Conservation (phyloP, 495 filamentous ascomycete genomes). For the Apodospora peruviana region DNA sequence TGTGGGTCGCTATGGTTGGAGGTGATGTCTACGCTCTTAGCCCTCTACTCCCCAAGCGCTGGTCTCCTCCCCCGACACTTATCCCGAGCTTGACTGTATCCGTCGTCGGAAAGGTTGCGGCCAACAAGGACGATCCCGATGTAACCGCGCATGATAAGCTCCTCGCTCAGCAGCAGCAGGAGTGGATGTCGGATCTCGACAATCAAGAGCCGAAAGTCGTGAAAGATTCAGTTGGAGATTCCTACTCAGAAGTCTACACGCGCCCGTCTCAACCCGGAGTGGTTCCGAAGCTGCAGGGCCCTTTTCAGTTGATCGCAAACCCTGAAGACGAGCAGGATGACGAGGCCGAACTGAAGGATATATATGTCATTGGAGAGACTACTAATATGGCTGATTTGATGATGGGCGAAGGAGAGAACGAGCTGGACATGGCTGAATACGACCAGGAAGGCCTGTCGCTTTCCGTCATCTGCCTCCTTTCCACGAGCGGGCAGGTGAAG, state of each 20-base stretch:
- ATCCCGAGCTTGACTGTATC: conserved; percentile 72
- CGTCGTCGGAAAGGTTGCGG: conserved; percentile 60
- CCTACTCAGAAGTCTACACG: conserved; percentile 54
- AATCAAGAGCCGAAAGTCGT: conserved; percentile 60
- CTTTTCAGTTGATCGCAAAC: conserved; percentile 65
- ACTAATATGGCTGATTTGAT: conserved; percentile 53
- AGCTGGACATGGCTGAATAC: conserved; percentile 45
- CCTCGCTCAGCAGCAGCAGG: conserved; percentile 64
- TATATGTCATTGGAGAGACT: conserved; percentile 48
- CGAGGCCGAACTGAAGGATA: conserved; percentile 55
- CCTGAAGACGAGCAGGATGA: conserved; percentile 60
- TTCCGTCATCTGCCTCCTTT: conserved; percentile 68
- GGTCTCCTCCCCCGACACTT: conserved; percentile 68
- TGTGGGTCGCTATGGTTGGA: conserved; percentile 85
- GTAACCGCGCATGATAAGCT: conserved; percentile 51
- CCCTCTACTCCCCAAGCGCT: conserved; percentile 74
- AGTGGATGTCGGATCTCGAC: conserved; percentile 80
- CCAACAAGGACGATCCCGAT: conserved; percentile 51
- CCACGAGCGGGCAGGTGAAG: conserved; percentile 65
- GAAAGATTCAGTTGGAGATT: conserved; percentile 33
- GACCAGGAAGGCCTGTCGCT: conserved; percentile 64
- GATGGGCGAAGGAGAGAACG: conserved; percentile 55
- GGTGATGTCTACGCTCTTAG: conserved; percentile 90
- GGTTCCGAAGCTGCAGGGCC: conserved; percentile 78
- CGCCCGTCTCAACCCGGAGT: conserved; percentile 66